Evolutionary conservation across 352 stramenopile species (phyloP).

Genomic region (Phytophthora parvispora): DNA sequence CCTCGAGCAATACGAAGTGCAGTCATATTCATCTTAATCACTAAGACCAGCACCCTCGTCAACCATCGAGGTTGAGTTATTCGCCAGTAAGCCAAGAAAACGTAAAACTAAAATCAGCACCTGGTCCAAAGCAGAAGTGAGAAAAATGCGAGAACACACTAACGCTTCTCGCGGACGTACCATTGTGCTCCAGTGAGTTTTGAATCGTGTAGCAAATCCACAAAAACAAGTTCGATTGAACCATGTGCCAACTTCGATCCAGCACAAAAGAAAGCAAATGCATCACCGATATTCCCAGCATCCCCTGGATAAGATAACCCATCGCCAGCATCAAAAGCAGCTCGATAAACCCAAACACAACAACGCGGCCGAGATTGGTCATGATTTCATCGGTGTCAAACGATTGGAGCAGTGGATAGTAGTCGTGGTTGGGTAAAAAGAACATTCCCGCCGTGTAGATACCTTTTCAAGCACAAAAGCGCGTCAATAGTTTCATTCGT

Average conservation of each 20-base stretch:
- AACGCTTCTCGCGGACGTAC: not conserved
- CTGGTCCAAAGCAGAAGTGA: not conserved
- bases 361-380: slow-evolving; percentile 20
- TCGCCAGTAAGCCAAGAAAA: not conserved
- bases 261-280: slow-evolving; percentile 44
- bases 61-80: not conserved
- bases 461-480: slow-evolving; percentile 7
- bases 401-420: slow-evolving; percentile 30
- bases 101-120: not conserved
- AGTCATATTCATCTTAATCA: not conserved
- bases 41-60: too few relatives aligned
- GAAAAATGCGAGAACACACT: not conserved
- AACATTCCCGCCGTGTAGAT: slow-evolving; percentile 27
- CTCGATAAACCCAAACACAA: slow-evolving; percentile 23
- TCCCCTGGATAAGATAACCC: slow-evolving; percentile 9
- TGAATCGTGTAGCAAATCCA: slow-evolving; percentile 44
- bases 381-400: slow-evolving; percentile 1
- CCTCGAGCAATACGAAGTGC: not conserved
- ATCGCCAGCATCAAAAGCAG: slow-evolving; percentile 16
- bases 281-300: slow-evolving; percentile 15
- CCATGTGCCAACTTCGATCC: slow-evolving; percentile 26
- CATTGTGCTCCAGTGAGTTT: slow-evolving; percentile 32
- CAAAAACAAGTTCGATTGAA: slow-evolving; percentile 47
- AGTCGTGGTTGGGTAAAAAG: slow-evolving; percentile 21
- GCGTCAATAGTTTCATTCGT: not conserved